Percentiles rank a stretch among this genome's conserved stretches.
These are phyloP conservation scores for Cryptococcus floricola DNA, from an alignment of 1,284 basidiomycete genomes.

Conservation along the genomic window DNA sequence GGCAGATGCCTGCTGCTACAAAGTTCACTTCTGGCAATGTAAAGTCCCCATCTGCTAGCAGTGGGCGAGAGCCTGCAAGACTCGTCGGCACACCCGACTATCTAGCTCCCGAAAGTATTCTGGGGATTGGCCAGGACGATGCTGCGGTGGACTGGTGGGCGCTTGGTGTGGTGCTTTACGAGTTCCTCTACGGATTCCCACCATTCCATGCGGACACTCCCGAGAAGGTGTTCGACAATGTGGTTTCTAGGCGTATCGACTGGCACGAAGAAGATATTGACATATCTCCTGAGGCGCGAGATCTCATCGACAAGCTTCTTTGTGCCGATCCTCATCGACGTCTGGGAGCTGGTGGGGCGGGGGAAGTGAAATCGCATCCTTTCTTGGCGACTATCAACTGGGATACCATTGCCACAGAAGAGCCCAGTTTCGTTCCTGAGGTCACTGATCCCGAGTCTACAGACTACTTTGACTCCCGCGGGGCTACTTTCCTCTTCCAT, in stretches of 20 bases:
- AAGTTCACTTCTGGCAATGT: conserved; percentile 54
- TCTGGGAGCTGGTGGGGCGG: conserved; percentile 81
- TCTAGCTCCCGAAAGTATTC: conserved; percentile 90
- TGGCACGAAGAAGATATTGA: conserved; percentile 91
- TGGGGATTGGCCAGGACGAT: conserved; percentile 93
- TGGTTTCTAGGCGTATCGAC: conserved; percentile 89
- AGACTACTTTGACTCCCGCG: conserved; percentile 97
- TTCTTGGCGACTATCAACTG: conserved; percentile 91
- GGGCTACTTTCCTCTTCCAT: conserved; percentile 49
- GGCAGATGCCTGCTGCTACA: conserved; percentile 52
- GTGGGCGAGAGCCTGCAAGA: conserved; percentile 64
- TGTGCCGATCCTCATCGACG: conserved; percentile 74
- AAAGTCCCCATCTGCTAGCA: conserved; percentile 58
- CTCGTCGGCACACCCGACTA: conserved; percentile 98
- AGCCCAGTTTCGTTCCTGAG: conserved; percentile 94
- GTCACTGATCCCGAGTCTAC: conserved; percentile 95
- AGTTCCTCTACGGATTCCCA: conserved; percentile 94
- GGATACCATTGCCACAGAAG: conserved; percentile 79
- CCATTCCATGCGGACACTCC: conserved; percentile 97
- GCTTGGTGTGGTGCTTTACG: conserved; percentile 95
- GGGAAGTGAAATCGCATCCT: conserved; percentile 88
- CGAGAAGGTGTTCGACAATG: conserved; percentile 97
- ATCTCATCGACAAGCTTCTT: conserved; percentile 88
- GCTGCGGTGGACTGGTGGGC: conserved; percentile 99
- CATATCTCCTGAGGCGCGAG: conserved; percentile 76